Evolutionary conservation across 345 rosid species (phyloP).

Genomic region (Brassica carinata): DNA sequence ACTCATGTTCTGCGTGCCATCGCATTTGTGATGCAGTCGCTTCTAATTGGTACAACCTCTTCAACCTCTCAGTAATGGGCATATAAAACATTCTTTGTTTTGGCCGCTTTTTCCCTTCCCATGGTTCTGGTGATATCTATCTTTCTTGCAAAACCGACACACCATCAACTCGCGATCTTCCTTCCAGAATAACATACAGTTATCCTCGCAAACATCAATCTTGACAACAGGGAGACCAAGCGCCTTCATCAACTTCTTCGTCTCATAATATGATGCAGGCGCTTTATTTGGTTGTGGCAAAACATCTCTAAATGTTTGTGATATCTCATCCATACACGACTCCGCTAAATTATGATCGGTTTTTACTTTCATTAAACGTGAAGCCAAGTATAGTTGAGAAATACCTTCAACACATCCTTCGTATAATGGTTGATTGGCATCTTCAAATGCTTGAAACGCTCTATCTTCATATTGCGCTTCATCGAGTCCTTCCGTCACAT

Average conservation of each 20-base stretch:
- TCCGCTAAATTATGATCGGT: not conserved
- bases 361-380: not conserved
- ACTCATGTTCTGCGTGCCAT: not conserved
- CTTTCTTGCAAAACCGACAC: not conserved
- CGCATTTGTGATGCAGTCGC: not conserved
- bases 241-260: not conserved
- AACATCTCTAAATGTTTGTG: no score
- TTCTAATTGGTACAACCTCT: no score
- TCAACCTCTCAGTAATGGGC: no score
- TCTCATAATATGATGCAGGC: not conserved
- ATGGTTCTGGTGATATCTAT: not conserved
- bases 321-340: not conserved
- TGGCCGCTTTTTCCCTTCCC: not conserved
- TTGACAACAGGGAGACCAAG: not conserved
- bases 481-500: not conserved
- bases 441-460: not conserved
- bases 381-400: not conserved
- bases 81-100: no score
- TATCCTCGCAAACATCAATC: no score
- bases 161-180: no score
- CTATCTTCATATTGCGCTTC: not conserved
- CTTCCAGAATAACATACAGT: no score
- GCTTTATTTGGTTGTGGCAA: not conserved
- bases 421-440: not conserved
- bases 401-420: not conserved